A percentile compares a stretch with the other conserved stretches of the same genome.
phyloP scores from a whole-genome alignment of 345 rosid genomes.

The Camelina laxa region DNA sequence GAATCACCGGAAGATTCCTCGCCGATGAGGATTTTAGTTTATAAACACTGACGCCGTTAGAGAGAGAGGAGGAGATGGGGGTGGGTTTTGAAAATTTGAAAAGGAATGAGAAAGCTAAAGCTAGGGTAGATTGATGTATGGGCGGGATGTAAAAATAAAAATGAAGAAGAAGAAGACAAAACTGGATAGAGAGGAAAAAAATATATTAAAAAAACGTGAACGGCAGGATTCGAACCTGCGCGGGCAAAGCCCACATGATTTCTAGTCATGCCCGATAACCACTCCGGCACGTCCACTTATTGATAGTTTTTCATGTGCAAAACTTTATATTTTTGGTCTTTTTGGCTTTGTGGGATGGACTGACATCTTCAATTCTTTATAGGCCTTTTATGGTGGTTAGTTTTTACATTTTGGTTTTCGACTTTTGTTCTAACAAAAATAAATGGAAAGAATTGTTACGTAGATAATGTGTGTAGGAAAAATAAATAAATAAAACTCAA shows the following conservation, averaged over 20 bases:
- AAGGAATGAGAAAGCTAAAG: not conserved
- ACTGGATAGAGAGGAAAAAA: not conserved
- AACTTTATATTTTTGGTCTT: too few species aligned
- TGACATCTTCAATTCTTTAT: too few species aligned
- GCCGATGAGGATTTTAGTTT: not conserved
- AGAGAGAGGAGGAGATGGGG: not conserved
- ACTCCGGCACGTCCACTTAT: constrained; percentile 41
- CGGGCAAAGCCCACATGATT: constrained; percentile 96
- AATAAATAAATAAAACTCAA: too few species aligned
- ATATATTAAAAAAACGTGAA: constrained; percentile 22
- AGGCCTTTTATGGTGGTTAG: too few species aligned
- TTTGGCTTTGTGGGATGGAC: too few species aligned
- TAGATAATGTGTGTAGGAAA: too few species aligned
- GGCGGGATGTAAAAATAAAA: not conserved
- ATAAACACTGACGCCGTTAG: constrained; percentile 6
- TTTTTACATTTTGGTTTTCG: too few species aligned
- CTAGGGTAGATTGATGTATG: not conserved
- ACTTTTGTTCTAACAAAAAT: too few species aligned
- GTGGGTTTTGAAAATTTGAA: constrained; percentile 29
- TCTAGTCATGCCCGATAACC: constrained; percentile 87
- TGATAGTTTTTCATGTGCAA: too few species aligned
- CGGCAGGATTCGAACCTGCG: constrained; percentile 89
- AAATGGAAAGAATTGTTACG: too few species aligned
- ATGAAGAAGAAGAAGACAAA: not conserved
- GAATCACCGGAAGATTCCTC: constrained; percentile 11